A percentile compares a stretch with the other conserved stretches of the same genome.
These are phyloP conservation scores for Nissolia schottii DNA, from an alignment of 306 rosid species.

Conservation along the genomic window DNA sequence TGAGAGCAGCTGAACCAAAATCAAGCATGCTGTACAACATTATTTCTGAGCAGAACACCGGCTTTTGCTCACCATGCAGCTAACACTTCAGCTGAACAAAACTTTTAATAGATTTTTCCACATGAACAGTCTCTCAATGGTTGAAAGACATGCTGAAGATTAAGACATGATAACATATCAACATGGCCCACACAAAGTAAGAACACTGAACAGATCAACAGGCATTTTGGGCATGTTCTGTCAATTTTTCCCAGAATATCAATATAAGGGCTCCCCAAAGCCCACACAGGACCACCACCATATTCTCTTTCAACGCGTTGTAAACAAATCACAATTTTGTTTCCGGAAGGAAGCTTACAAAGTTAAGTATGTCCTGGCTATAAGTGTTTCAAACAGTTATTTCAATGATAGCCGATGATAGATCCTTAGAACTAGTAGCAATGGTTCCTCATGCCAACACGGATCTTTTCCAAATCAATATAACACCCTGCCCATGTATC, in stretches of 20 bases:
- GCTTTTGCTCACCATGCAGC: conserved; percentile 3
- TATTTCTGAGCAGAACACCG: conserved; percentile 24
- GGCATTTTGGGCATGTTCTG: conserved; percentile 16
- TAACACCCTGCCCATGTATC: conserved; percentile 37
- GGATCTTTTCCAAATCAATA: conserved; percentile 30
- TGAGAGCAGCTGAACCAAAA: conserved; percentile 28
- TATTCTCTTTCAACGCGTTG: conserved; percentile 29
- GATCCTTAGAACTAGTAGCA: conserved; percentile 25
- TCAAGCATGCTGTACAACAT: conserved; percentile 24
- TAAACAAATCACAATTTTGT: conserved; percentile 32
- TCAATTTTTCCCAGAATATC: conserved; percentile 22
- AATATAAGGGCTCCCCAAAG: conserved; percentile 21
- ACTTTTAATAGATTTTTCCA: conserved; percentile 24
- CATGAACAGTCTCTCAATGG: conserved; percentile 3
- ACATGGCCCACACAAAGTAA: conserved; percentile 39
- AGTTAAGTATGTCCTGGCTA: conserved; percentile 19
- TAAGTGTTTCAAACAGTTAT: conserved; percentile 21
- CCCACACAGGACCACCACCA: conserved; percentile 12
- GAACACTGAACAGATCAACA: conserved; percentile 27
- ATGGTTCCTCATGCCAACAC: conserved; percentile 23
- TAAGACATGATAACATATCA: conserved; percentile 30
- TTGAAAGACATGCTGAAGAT: conserved; percentile 28
- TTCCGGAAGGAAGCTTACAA: conserved; percentile 25
- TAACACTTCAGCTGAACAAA: conserved; percentile 22
- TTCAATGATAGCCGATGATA: not conserved